A percentile compares a stretch with the other conserved stretches of the same genome.
Conservation (phyloP, 2,329 filamentous ascomycete genomes). For the Tolypocladium album region DNA sequence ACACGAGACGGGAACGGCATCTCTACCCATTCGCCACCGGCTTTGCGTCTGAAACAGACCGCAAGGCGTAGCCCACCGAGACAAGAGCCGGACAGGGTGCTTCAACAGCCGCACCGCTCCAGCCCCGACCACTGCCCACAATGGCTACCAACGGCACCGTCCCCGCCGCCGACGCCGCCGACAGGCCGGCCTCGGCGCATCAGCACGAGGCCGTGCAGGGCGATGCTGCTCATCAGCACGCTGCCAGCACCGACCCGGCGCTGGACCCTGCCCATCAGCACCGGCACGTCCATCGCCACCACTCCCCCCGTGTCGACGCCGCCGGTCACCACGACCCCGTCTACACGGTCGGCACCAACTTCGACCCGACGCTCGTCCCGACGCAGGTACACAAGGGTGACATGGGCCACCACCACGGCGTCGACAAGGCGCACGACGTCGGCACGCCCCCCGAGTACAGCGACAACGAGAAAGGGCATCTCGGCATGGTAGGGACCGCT, state of each 20-base stretch:
- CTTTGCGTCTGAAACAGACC: not conserved
- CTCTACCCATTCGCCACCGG: too few species aligned
- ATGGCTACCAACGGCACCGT: not conserved
- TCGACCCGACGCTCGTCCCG: constrained; percentile 23
- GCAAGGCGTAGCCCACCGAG: not conserved
- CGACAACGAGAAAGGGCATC: constrained; percentile 26
- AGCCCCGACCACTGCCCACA: not conserved
- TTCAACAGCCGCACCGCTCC: not conserved
- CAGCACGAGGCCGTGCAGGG: not conserved
- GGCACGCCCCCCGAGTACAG: constrained; percentile 24
- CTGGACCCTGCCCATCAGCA: constrained; percentile 30
- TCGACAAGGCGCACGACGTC: constrained; percentile 12
- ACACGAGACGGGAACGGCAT: not conserved
- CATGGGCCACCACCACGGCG: constrained; percentile 15
- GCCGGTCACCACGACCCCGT: constrained; percentile 28
- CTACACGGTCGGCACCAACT: constrained; percentile 32
- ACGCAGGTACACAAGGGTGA: constrained; percentile 8
- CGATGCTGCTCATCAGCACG: constrained; percentile 29
- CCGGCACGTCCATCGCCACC: constrained; percentile 30
- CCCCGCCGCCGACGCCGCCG: not conserved
- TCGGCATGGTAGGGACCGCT: constrained; percentile 18
- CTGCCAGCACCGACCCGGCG: constrained; percentile 12
- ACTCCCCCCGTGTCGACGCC: constrained; percentile 23
- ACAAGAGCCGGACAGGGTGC: not conserved
- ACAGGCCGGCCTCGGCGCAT: not conserved